These are phyloP conservation scores for Heliamphora pulchella DNA, from an alignment of 179 eudicot species.

Conservation along the genomic window DNA sequence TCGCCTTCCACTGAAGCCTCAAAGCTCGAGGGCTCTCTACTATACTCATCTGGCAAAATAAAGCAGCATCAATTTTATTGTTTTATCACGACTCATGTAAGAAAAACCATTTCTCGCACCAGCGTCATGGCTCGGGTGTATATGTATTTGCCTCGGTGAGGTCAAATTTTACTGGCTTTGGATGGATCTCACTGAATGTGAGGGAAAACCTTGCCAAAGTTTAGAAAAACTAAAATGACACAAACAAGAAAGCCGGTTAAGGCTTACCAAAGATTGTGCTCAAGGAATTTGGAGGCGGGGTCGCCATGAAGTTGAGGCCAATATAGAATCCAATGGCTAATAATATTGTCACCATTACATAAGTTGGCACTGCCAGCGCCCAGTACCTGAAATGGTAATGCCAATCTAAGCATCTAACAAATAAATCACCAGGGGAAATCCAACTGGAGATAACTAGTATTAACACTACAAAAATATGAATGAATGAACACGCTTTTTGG, in stretches of 20 bases:
- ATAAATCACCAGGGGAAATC: background rate
- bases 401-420: background rate
- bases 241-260: background rate
- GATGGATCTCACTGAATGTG: background rate
- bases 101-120: background rate
- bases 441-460: background rate
- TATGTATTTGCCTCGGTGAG: background rate
- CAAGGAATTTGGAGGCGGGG: slow-evolving; percentile 84
- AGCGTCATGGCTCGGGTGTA: background rate
- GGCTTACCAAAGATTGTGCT: slow-evolving; percentile 61
- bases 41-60: slow-evolving; percentile 49
- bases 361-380: slow-evolving; percentile 84
- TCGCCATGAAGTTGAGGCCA: slow-evolving; percentile 75
- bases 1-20: slow-evolving; percentile 30
- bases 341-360: slow-evolving; percentile 54
- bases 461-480: background rate
- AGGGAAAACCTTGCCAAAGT: background rate
- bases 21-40: slow-evolving; percentile 34
- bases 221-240: background rate
- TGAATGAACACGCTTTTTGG: background rate
- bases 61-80: background rate
- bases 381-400: slow-evolving; percentile 52
- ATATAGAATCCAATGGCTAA: slow-evolving; percentile 66
- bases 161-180: background rate
- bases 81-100: background rate